Evolutionary conservation across 192 early-diverging fungal genomes (phyloP), one percentile per base, ranked within the genome.

Genomic region (Coemansia asiatica): DNA sequence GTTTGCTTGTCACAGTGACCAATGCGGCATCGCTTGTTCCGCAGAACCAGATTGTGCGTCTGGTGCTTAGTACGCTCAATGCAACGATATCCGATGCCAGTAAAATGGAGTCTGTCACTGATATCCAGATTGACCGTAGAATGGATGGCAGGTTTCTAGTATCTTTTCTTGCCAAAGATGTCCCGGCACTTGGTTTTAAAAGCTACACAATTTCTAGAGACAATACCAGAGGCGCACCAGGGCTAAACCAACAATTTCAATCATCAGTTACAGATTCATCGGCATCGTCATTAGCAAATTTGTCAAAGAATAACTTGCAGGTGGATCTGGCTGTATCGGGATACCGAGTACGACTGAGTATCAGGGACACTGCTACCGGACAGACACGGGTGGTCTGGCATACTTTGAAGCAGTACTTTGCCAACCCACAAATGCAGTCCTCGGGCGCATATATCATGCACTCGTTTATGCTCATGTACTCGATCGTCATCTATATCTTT

Each of bases 381-480:
- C 8, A 23, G 35, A 53, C 31, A 18, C 59, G 50, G 1, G 66
- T 65, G n/a, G 63, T 79, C 40, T 27, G 38, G 51, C 72, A 75
- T 44, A 31, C 65, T 56, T 56, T 81, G 62, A 69, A 73, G 0
- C 61, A 75, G 66, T 81, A 81, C 63, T 67, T 71, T 25, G 66
- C 67, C 48, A 81, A 81, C 61, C 78, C 78, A 28, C 60, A 22
- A 0, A 63, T 81, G 36, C 78, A 81, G 66, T 21, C 78, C 2
- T 81, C 78, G 27, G 78, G 78, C 27, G 78, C 78, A 6, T 81
- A 81, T 51, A 26, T 81, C 33, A 81, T 81, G 78, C 78, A 81
- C 53, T 81, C 78, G 65, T 81, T 81, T 48, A 64, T 59, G 61
- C 66, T 81, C 40, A 81, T 81, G 78, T 81, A 72, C 61, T 50